Evolutionary conservation across 2,329 filamentous ascomycete species (phyloP), one percentile per base, ranked within the genome.

Genomic region (Phyllosticta paracitricarpa): DNA sequence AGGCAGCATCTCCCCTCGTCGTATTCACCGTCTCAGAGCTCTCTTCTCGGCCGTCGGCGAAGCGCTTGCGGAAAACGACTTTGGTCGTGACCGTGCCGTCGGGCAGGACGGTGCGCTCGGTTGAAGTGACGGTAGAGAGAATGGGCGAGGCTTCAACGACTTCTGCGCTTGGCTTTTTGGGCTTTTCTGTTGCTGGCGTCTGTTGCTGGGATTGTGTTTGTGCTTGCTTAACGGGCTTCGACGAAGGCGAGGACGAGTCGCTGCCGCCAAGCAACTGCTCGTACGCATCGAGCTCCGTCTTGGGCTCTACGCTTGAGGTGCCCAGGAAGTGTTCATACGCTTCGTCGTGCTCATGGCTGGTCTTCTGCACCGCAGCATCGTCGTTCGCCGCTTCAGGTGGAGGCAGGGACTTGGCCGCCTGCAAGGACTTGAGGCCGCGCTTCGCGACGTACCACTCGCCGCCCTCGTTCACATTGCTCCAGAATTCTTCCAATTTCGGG

Each of bases 21-120:
- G 76, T 79, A 40, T 84, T 79, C 3, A 80, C 72, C 7, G 79
- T 82, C 65, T 84, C 81, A 8, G 80, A 78, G 35, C 72, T 82
- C 68, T 86, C 83, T 67, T 86, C 84, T 3, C 78, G 76, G 0
- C 84, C 84, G 72, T 86, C 83, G 1, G 80, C 75, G 66, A 84
- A 87, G 2, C 81, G 77, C 66, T 81, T 82, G 64, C 82, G 86
- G 17, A 83, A 72, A 9, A 84, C 73, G 1, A 79, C 78, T 65
- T 81, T 84, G 0, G 81, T 85, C 8, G 81, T 80, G 2, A 84
- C 72, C 0, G 80, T 81, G 12, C 84, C 84, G 68, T 86, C 83
- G 0, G 81, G 75, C 1, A 80, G 72, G 2, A 78, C 79, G 3
- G 76, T 79, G 3, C 81, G 80, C 64, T 84, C 78, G 2, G 82